Conservation (phyloP, 2,329 filamentous ascomycete genomes). For the Exophiala phaeomuriformis region DNA sequence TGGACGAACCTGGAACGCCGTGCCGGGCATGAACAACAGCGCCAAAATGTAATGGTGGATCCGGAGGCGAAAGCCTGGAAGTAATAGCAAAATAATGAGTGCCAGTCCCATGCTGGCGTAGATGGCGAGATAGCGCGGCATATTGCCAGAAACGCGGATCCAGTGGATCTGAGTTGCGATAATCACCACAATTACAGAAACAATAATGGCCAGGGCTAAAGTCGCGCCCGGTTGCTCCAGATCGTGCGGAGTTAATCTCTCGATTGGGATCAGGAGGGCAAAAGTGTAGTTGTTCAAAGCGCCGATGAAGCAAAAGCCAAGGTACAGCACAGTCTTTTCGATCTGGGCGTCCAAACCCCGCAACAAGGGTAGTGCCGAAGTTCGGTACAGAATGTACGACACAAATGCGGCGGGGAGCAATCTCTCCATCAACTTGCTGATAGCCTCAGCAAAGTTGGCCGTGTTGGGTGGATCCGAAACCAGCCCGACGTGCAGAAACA, state of each 20-base stretch:
- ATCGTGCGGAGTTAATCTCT: constrained; percentile 84
- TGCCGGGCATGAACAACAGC: constrained; percentile 78
- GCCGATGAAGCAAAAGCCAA: constrained; percentile 85
- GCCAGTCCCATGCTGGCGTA: constrained; percentile 61
- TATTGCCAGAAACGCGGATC: constrained; percentile 75
- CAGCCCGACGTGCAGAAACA: constrained; percentile 85
- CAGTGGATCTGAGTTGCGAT: constrained; percentile 71
- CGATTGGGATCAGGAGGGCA: constrained; percentile 76
- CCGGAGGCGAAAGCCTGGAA: constrained; percentile 72
- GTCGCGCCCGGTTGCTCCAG: constrained; percentile 86
- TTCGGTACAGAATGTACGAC: constrained; percentile 79
- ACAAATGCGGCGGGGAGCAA: constrained; percentile 83
- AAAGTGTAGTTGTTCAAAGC: constrained; percentile 93
- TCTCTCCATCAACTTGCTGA: constrained; percentile 71
- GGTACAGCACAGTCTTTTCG: constrained; percentile 84
- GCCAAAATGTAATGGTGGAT: constrained; percentile 95
- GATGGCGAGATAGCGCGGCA: constrained; percentile 68
- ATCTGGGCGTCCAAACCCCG: constrained; percentile 68
- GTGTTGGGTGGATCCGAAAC: constrained; percentile 77
- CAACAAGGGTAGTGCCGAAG: constrained; percentile 68
- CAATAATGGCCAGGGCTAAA: constrained; percentile 69
- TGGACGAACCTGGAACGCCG: constrained; percentile 77
- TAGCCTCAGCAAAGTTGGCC: constrained; percentile 58
- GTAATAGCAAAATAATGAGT: constrained; percentile 62
- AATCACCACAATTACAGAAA: constrained; percentile 62